Evolutionary conservation across 768 basidiomycete genomes (phyloP), one percentile per base, ranked within the genome.

Genomic region (Russula virescens): DNA sequence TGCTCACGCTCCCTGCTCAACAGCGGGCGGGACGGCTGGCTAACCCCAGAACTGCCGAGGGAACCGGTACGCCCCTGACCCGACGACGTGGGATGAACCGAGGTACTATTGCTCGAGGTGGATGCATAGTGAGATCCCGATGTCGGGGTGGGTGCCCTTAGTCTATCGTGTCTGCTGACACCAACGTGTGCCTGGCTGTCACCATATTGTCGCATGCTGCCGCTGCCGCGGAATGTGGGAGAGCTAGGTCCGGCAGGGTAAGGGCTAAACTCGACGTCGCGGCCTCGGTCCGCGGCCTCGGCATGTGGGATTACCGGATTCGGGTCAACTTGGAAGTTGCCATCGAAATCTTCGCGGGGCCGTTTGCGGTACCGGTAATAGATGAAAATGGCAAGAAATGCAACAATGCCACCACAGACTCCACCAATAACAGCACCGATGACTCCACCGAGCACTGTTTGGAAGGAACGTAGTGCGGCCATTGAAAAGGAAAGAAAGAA

Each of bases 291-390:
- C 13, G 58, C 46, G 66, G 68, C 19, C 35, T 51, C 71, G 21
- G 18, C 40, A 35, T 72, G 73, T 13, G 68, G 69, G 2, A 73
- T 63, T 46, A 80, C 74, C 6, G 74, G 76, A 62, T 80, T 79
- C 0, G 79, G 80, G 43, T 80, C 79, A 61, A n/a, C n/a, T n/a
- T n/a, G n/a, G n/a, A 80, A 80, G 72, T 80, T 74, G 55, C 80
- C 79, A 58, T 81, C 79, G 50, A 81, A 81, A 28, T 81, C 79
- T 60, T 79, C 75, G 38, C 68, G 64, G n/a, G 47, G 57, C 46
- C 61, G 63, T 35, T 72, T 69, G 23, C 70, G 70, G 48, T 71
- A 70, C 69, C 73, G 74, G 61, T 71, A 63, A 31, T 71, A 61
- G 11, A 73, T 34, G 46, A 75, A 66, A 35, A 69, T 46, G 35